These are phyloP conservation scores for Eutypella sp. DNA, from an alignment of 2,329 filamentous ascomycete species.

Conservation along the genomic window DNA sequence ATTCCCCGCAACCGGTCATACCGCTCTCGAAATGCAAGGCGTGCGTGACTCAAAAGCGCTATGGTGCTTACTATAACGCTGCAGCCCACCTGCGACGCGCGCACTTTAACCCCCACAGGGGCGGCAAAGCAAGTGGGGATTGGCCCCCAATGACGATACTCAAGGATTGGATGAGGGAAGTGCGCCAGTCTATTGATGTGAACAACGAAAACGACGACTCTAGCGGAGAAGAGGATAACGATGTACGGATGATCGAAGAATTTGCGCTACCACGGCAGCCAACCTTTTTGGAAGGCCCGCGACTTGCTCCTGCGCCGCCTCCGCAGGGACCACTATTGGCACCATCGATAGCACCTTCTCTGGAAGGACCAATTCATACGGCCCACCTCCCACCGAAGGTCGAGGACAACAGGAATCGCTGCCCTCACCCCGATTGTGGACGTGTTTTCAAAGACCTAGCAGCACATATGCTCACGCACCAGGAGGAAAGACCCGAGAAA, in stretches of 20 bases:
- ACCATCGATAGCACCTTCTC: constrained; percentile 26
- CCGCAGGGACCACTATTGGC: constrained; percentile 25
- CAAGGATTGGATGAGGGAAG: constrained; percentile 58
- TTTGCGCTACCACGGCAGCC: constrained; percentile 36
- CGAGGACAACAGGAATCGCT: constrained; percentile 44
- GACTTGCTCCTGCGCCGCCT: constrained; percentile 27
- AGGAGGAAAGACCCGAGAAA: constrained; percentile 86
- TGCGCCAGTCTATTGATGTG: constrained; percentile 43
- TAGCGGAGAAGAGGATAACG: constrained; percentile 49
- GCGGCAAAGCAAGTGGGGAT: constrained; percentile 53
- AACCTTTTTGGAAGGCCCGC: constrained; percentile 26
- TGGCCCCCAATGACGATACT: constrained; percentile 54
- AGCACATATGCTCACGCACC: constrained; percentile 92
- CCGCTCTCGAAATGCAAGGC: constrained; percentile 52
- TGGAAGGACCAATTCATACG: constrained; percentile 28
- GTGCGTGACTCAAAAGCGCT: constrained; percentile 51
- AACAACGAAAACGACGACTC: constrained; percentile 41
- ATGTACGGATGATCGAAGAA: constrained; percentile 40
- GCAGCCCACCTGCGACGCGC: constrained; percentile 53
- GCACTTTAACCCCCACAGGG: constrained; percentile 52
- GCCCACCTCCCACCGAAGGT: constrained; percentile 26
- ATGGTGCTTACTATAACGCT: constrained; percentile 56
- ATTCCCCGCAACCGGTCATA: constrained; percentile 43
- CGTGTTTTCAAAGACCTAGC: constrained; percentile 86
- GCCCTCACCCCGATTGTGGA: constrained; percentile 79